phyloP scores from a whole-genome alignment of 2,329 filamentous ascomycete genomes.

The Dothistroma pini region DNA sequence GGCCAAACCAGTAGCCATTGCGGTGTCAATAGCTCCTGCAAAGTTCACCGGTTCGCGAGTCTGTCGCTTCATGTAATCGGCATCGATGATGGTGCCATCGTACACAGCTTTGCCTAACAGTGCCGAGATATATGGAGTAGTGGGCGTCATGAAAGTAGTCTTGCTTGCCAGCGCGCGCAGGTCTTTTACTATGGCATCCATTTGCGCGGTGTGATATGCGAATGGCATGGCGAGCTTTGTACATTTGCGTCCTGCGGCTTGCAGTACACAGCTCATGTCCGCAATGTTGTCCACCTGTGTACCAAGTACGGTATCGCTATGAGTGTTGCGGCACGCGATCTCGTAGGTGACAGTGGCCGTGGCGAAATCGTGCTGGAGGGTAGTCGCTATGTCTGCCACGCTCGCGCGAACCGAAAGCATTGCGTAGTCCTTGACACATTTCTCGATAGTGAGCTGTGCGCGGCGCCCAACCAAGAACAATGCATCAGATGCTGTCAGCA shows the following conservation, averaged over 20 bases:
- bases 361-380: no score
- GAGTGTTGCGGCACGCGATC: no score
- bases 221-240: slow-evolving; percentile 26
- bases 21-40: slow-evolving; percentile 20
- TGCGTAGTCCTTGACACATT: no score
- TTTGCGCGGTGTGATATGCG: slow-evolving; percentile 34
- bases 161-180: slow-evolving; percentile 12
- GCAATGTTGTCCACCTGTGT: no score
- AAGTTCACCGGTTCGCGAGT: slow-evolving; percentile 43
- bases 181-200: slow-evolving; percentile 27
- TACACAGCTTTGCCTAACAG: slow-evolving; percentile 27
- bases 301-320: no score
- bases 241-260: no score
- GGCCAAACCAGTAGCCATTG: slow-evolving; percentile 35
- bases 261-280: no score
- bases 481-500: slow-evolving; percentile 19
- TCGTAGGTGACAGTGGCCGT: no score
- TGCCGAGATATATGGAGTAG: slow-evolving; percentile 33
- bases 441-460: no score
- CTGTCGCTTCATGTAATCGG: slow-evolving; percentile 24
- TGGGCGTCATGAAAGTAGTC: slow-evolving; percentile 24
- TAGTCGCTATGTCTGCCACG: no score
- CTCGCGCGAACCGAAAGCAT: no score
- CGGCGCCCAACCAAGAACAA: slow-evolving; percentile 37
- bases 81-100: slow-evolving; percentile 21